A percentile compares a stretch with the other conserved stretches of the same genome.
phyloP scores from a whole-genome alignment of 192 early-diverging fungal genomes.

The Mortierella alpina region DNA sequence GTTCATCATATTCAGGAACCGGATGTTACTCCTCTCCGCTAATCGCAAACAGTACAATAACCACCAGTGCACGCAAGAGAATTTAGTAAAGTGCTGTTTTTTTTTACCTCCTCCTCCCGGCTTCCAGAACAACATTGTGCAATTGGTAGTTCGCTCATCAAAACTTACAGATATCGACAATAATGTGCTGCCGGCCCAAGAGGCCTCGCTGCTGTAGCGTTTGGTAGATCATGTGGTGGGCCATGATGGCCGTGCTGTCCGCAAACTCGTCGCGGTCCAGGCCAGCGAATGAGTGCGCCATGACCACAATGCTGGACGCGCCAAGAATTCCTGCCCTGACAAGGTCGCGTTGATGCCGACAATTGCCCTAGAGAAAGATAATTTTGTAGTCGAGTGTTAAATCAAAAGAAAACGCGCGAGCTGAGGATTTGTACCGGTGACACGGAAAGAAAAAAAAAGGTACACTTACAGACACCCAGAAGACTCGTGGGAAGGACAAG shows the following conservation, averaged over 20 bases:
- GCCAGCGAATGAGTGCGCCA: slow-evolving; percentile 49
- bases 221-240: slow-evolving; percentile 69
- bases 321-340: slow-evolving; percentile 57
- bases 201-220: slow-evolving; percentile 53
- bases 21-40: slow-evolving; percentile 65
- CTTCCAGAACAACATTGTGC: background rate
- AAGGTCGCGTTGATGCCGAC: slow-evolving; percentile 58
- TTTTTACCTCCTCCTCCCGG: background rate
- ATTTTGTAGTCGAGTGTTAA: background rate
- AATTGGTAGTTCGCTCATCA: background rate
- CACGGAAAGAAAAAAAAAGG: background rate
- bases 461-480: slow-evolving; percentile 56
- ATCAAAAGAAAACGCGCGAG: background rate
- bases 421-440: background rate
- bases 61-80: background rate
- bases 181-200: slow-evolving; percentile 40
- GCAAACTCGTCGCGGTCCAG: slow-evolving; percentile 54
- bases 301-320: slow-evolving; percentile 61
- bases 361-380: slow-evolving; percentile 51
- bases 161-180: slow-evolving; percentile 58
- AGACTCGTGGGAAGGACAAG: slow-evolving; percentile 57
- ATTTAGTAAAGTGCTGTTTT: background rate
- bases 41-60: slow-evolving; percentile 44
- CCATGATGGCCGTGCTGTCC: slow-evolving; percentile 67
- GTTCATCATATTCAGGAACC: slow-evolving; percentile 63